Percentiles rank a stretch among this genome's conserved stretches.
Conservation (phyloP, 2,329 filamentous ascomycete genomes). For the Hymenoscyphus scutula region DNA sequence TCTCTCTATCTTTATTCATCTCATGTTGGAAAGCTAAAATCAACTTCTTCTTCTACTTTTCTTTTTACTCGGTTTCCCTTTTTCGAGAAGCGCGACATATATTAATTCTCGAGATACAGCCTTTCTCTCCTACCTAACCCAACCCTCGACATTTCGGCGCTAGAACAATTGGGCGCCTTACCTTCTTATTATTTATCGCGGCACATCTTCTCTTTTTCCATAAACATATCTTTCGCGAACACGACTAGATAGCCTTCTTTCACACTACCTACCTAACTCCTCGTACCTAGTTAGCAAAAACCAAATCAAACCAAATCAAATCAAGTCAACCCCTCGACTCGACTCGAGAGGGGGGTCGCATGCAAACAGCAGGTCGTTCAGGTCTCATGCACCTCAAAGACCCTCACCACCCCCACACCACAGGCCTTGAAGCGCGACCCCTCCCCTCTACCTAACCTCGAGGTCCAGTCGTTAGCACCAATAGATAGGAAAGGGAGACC, state of each 20-base stretch:
- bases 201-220: background rate
- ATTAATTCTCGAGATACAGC: background rate
- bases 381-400: slow-evolving; percentile 20
- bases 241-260: too few relatives aligned
- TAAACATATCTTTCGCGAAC: too few relatives aligned
- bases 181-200: background rate
- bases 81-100: background rate
- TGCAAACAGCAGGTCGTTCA: slow-evolving; percentile 10
- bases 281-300: background rate
- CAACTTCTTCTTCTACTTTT: background rate
- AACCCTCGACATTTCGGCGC: background rate
- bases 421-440: slow-evolving; percentile 10
- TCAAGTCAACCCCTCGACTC: too few relatives aligned
- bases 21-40: background rate
- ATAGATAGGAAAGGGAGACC: slow-evolving; percentile 13
- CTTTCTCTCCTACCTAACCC: background rate
- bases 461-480: too few relatives aligned
- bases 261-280: too few relatives aligned
- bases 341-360: too few relatives aligned
- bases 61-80: background rate
- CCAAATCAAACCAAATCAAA: background rate
- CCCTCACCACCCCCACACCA: too few relatives aligned
- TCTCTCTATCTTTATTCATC: background rate
- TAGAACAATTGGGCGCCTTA: background rate
- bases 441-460: too few relatives aligned